A percentile compares a stretch with the other conserved stretches of the same genome.
phyloP scores from a whole-genome alignment of 2,329 filamentous ascomycete genomes.

The Cladosporium austrohemisphaericum region DNA sequence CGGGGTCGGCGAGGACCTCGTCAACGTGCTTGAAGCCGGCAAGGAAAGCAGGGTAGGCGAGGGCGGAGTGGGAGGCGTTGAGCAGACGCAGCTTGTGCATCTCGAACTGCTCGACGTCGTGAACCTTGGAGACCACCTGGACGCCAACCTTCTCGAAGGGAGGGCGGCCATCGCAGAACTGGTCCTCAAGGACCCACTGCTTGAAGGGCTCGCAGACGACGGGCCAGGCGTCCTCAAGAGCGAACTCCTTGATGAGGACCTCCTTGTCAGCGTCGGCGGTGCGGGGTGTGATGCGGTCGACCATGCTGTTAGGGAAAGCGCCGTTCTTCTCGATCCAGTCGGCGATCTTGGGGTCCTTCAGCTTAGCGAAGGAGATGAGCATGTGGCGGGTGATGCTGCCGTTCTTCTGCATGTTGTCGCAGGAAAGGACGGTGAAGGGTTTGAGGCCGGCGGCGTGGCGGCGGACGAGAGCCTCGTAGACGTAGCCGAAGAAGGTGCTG shows the following conservation, averaged over 20 bases:
- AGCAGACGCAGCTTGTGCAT: slow-evolving; percentile 56
- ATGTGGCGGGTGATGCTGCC: slow-evolving; percentile 52
- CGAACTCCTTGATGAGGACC: slow-evolving; percentile 44
- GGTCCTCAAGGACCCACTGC: slow-evolving; percentile 55
- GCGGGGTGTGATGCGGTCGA: slow-evolving; percentile 54
- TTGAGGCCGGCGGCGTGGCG: slow-evolving; percentile 46
- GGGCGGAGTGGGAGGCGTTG: slow-evolving; percentile 52
- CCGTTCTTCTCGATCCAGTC: slow-evolving; percentile 49
- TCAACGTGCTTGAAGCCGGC: slow-evolving; percentile 54
- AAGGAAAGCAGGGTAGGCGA: slow-evolving; percentile 51
- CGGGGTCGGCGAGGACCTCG: slow-evolving; percentile 50
- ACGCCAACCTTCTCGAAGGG: slow-evolving; percentile 52
- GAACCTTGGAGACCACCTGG: slow-evolving; percentile 51
- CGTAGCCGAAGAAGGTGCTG: slow-evolving; percentile 51
- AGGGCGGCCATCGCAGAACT: slow-evolving; percentile 50
- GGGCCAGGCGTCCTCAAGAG: slow-evolving; percentile 51
- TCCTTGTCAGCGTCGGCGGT: slow-evolving; percentile 46
- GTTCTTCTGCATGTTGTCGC: slow-evolving; percentile 58
- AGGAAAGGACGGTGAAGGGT: slow-evolving; percentile 54
- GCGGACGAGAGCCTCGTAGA: slow-evolving; percentile 49
- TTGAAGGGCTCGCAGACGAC: slow-evolving; percentile 56
- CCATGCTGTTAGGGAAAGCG: slow-evolving; percentile 54
- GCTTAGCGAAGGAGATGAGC: slow-evolving; percentile 49
- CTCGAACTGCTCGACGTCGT: slow-evolving; percentile 53
- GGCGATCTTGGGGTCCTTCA: slow-evolving; percentile 47